phyloP scores from a whole-genome alignment of 2,329 filamentous ascomycete species.

The Xylariaceae sp. region DNA sequence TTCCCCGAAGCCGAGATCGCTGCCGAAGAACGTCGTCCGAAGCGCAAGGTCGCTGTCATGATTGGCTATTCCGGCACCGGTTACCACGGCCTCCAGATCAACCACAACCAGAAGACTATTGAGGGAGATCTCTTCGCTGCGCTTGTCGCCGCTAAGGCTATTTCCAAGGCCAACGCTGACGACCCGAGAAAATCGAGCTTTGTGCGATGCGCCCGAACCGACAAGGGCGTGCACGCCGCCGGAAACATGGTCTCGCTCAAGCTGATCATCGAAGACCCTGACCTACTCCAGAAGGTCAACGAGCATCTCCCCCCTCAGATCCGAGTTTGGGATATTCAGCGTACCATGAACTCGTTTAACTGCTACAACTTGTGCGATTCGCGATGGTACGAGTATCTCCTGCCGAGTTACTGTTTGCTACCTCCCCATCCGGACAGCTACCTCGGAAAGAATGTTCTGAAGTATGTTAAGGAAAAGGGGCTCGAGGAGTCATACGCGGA shows the following conservation, averaged over 20 bases:
- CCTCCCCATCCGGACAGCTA: slow-evolving; percentile 87
- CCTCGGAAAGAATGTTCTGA: slow-evolving; percentile 75
- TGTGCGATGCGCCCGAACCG: slow-evolving; percentile 88
- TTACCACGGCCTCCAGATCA: slow-evolving; percentile 96
- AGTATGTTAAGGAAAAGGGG: slow-evolving; percentile 67
- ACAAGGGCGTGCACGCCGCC: slow-evolving; percentile 95
- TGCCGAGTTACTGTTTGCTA: slow-evolving; percentile 87
- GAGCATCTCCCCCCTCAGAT: slow-evolving; percentile 79
- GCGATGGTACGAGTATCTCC: slow-evolving; percentile 93
- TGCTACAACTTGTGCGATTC: slow-evolving; percentile 95
- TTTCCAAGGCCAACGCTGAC: slow-evolving; percentile 93
- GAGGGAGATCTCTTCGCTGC: slow-evolving; percentile 92
- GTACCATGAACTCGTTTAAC: slow-evolving; percentile 86
- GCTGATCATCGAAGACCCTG: slow-evolving; percentile 85
- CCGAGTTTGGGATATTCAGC: slow-evolving; percentile 86
- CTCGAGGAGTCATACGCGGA: slow-evolving; percentile 63
- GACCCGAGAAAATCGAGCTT: slow-evolving; percentile 96
- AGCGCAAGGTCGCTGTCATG: slow-evolving; percentile 93
- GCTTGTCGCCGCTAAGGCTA: slow-evolving; percentile 84
- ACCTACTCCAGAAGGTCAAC: slow-evolving; percentile 90
- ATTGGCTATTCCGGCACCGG: slow-evolving; percentile 94
- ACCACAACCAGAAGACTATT: slow-evolving; percentile 78
- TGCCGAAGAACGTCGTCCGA: slow-evolving; percentile 78
- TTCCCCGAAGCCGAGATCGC: slow-evolving; percentile 77
- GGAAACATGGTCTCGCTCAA: slow-evolving; percentile 95